These are phyloP conservation scores for Mycosphaerella sp. DNA, from an alignment of 2,329 filamentous ascomycete species.

Conservation along the genomic window DNA sequence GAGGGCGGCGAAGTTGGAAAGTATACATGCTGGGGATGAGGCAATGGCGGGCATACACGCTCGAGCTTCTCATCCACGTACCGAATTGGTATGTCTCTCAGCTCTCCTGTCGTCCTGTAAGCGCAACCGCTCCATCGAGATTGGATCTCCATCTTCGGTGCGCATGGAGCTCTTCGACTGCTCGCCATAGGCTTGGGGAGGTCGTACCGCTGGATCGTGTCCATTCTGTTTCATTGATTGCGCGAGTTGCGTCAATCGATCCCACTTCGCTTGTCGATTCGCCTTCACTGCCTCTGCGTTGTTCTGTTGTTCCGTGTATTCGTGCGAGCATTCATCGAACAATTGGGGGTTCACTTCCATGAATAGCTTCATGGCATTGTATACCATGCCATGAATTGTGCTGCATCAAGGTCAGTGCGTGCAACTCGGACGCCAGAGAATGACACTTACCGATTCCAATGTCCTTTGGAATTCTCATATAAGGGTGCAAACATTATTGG, in stretches of 20 bases:
- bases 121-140: conserved; percentile 79
- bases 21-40: conserved; percentile 21
- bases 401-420: conserved; percentile 43
- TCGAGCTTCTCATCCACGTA: conserved; percentile 32
- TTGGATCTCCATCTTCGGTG: conserved; percentile 70
- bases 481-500: conserved; percentile 99
- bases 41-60: conserved; percentile 13
- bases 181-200: conserved; percentile 34
- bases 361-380: conserved; percentile 99
- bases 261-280: conserved; percentile 81
- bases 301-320: conserved; percentile 95
- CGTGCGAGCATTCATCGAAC: conserved; percentile 97
- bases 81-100: conserved; percentile 33
- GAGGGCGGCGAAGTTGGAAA: conserved; percentile 13
- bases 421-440: background rate
- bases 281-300: conserved; percentile 79
- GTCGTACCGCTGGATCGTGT: conserved; percentile 24
- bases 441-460: conserved; percentile 82
- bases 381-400: conserved; percentile 99
- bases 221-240: conserved; percentile 41
- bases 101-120: conserved; percentile 70
- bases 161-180: conserved; percentile 35
- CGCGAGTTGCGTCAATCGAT: conserved; percentile 73
- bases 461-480: conserved; percentile 98
- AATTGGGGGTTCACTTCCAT: conserved; percentile 99